Base-by-base conservation (phyloP, 75 land plant species). In the Adiantum capillusveneris region DNA sequence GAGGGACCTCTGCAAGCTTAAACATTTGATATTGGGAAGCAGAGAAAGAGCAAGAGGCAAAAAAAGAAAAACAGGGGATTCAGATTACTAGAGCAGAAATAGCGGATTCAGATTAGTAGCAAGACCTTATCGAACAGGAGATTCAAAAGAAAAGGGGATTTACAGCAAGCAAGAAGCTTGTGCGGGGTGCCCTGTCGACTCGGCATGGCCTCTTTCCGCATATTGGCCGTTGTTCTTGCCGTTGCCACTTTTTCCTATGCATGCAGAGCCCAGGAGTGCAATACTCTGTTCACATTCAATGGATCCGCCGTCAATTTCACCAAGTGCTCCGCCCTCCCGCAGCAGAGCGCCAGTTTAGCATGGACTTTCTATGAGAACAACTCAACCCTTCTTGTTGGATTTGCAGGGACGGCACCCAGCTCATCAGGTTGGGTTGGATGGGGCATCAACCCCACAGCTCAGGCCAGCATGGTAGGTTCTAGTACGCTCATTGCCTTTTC, bases 401-500 rank as follows among this genome's bases (percentile, higher is more conserved):
- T 79, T 75, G 67, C 76, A 49, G 96, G 90, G 28, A 31, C 62
- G 42, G 74, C 84, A 69, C 65, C 84, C 30, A 78, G 83, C 6
- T 73, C 96, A 43, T 71, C 81, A 2, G 98, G 98, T 24, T 89
- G 96, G 98, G 85, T 89, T 30, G 98, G 81, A 26, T 89, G 85
- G 83, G 98, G 98, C 9, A 81, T 94, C 66, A 94, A 94, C 71
- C 87, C 90, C 7, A 39, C 28, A 18, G 64, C 48, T 29, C 57
- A 80, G 6, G 42, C 68, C 9, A 57, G 57, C 51, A 90, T 94
- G 98, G 75, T 75, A 57, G 98, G 98, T 14, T 52, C 96, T 2
- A 81, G 77, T 18, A 79, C 68, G 21, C 66, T 94, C 16, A 65
- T 86, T 37, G 91, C 96, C 68, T 94, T 89, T 63, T 62, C 71